Evolutionary conservation across 1,284 basidiomycete species (phyloP).

Genomic region (Inonotus obliquus): DNA sequence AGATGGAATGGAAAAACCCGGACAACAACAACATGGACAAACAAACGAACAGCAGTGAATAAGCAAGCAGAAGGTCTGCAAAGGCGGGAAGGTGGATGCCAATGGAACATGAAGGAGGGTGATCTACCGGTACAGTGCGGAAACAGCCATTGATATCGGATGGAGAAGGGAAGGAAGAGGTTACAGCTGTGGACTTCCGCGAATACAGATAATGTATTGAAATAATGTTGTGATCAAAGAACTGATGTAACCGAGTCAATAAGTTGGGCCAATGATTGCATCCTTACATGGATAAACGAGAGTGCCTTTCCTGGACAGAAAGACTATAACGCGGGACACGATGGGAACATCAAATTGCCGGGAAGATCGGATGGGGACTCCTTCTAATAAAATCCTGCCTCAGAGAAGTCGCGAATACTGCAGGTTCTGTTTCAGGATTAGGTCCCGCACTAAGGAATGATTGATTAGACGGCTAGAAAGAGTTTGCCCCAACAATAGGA

Average conservation of each 20-base stretch:
- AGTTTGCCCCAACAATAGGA: not conserved
- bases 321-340: not conserved
- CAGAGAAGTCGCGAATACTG: constrained; percentile 27
- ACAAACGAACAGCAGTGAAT: not conserved
- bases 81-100: not conserved
- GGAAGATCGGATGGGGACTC: not conserved
- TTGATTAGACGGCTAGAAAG: not conserved
- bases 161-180: not conserved
- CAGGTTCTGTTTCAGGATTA: constrained; percentile 38
- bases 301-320: not conserved
- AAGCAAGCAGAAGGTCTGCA: not conserved
- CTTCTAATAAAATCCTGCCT: not conserved
- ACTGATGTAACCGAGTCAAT: not conserved
- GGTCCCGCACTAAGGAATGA: constrained; percentile 35
- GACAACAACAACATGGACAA: not conserved
- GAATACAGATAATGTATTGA: not conserved
- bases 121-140: not conserved
- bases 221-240: not conserved
- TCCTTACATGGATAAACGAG: not conserved
- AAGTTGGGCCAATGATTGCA: not conserved
- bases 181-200: not conserved
- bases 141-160: not conserved
- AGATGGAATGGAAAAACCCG: not conserved
- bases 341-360: not conserved
- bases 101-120: not conserved